phyloP scores from a whole-genome alignment of 2,329 filamentous ascomycete species.

The Penicillium italicum region DNA sequence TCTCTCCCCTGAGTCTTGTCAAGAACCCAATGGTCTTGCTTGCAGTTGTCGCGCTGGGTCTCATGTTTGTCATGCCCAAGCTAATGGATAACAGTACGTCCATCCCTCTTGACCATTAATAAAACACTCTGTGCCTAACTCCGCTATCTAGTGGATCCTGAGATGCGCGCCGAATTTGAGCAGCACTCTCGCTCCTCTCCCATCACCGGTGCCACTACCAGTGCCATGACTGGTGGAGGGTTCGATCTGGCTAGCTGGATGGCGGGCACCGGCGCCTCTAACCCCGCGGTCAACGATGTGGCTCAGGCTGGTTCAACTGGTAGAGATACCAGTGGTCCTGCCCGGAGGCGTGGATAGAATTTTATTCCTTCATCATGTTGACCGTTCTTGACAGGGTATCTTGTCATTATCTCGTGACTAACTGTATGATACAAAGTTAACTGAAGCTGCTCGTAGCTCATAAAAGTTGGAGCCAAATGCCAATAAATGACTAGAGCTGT shows the following conservation, averaged over 20 bases:
- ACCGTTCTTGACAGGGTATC: not conserved
- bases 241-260: constrained; percentile 68
- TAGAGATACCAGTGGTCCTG: constrained; percentile 25
- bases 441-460: not conserved
- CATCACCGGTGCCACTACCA: constrained; percentile 56
- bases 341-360: constrained; percentile 30
- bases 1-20: constrained; percentile 75
- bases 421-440: constrained; percentile 8
- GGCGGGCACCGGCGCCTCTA: constrained; percentile 50
- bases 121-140: not conserved
- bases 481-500: constrained; percentile 2
- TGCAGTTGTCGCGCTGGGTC: constrained; percentile 72
- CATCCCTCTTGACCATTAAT: not conserved
- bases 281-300: constrained; percentile 22
- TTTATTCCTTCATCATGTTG: not conserved
- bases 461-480: constrained; percentile 6
- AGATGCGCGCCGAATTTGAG: constrained; percentile 88
- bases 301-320: constrained; percentile 24
- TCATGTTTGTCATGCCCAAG: constrained; percentile 93
- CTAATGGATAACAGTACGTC: constrained; percentile 88
- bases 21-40: constrained; percentile 98
- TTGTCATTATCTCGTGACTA: not conserved
- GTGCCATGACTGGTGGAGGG: constrained; percentile 57
- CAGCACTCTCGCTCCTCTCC: constrained; percentile 77
- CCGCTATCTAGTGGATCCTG: constrained; percentile 75